These are phyloP conservation scores for Ilyonectria robusta DNA, from an alignment of 2,329 filamentous ascomycete genomes.

Conservation along the genomic window DNA sequence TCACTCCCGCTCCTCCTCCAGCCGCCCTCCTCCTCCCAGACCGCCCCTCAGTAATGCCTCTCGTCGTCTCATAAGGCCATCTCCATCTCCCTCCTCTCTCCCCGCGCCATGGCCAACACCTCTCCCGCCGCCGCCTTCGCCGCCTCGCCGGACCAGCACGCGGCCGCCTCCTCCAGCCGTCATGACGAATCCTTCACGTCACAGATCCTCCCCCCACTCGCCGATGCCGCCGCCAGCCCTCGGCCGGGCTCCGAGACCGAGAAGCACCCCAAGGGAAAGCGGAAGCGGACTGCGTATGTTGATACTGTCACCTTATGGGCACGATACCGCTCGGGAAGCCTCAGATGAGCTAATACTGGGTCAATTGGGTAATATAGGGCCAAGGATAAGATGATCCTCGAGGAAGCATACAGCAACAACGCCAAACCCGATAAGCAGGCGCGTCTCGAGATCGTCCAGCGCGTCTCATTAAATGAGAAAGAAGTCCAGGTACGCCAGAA, in stretches of 20 bases:
- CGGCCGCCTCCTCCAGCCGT: conserved; percentile 40
- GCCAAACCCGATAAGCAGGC: conserved; percentile 93
- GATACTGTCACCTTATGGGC: conserved; percentile 9
- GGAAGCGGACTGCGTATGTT: conserved; percentile 74
- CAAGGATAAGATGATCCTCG: conserved; percentile 90
- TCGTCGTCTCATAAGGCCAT: conserved; percentile 46
- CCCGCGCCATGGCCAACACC: conserved; percentile 46
- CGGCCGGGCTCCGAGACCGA: conserved; percentile 46
- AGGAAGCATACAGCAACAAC: conserved; percentile 87
- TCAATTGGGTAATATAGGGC: conserved; percentile 67
- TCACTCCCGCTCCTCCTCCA: conserved; percentile 1
- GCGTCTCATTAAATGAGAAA: conserved; percentile 92
- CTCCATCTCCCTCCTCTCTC: conserved; percentile 36
- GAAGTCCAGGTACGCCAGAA: conserved; percentile 86
- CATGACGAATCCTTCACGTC: conserved; percentile 44
- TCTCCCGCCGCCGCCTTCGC: conserved; percentile 40
- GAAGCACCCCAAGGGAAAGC: conserved; percentile 71
- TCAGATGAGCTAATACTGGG: conserved; percentile 37
- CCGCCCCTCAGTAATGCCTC: conserved; percentile 46
- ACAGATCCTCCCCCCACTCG: conserved; percentile 42
- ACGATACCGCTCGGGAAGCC: not conserved
- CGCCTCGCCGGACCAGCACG: conserved; percentile 45
- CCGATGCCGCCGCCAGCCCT: conserved; percentile 32
- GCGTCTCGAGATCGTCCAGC: conserved; percentile 86
- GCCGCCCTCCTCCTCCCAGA: conserved; percentile 32